These are phyloP conservation scores for Neurospora sp. DNA, from an alignment of 495 filamentous ascomycete species.

Conservation along the genomic window DNA sequence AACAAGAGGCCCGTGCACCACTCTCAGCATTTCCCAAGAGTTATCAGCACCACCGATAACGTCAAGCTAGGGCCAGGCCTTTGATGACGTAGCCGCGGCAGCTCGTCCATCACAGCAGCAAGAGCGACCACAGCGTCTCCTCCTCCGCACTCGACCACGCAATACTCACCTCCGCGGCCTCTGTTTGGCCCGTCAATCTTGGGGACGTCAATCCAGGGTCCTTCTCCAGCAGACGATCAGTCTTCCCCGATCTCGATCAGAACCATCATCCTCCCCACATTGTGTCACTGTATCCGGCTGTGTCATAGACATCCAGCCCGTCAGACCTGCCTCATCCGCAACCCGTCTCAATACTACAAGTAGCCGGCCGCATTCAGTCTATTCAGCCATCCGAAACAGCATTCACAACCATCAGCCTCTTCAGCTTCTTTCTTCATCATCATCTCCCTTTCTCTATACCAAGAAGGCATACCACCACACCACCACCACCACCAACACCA, in stretches of 20 bases:
- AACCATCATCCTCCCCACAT: neutral
- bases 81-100: slow-evolving; percentile 18
- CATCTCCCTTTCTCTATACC: neutral
- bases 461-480: neutral
- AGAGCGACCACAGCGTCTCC: neutral
- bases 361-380: neutral
- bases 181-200: neutral
- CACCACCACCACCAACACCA: neutral
- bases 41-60: neutral
- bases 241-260: neutral
- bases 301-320: neutral
- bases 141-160: neutral
- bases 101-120: neutral
- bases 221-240: neutral
- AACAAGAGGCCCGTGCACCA: neutral
- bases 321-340: neutral
- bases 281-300: neutral
- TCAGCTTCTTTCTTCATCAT: neutral
- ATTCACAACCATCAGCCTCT: neutral
- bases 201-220: neutral
- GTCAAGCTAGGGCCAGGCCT: slow-evolving; percentile 22
- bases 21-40: neutral
- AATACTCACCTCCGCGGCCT: neutral
- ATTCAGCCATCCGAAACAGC: neutral
- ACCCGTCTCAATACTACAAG: neutral